Evolutionary conservation across 768 basidiomycete genomes (phyloP).

Genomic region (Postia placenta): DNA sequence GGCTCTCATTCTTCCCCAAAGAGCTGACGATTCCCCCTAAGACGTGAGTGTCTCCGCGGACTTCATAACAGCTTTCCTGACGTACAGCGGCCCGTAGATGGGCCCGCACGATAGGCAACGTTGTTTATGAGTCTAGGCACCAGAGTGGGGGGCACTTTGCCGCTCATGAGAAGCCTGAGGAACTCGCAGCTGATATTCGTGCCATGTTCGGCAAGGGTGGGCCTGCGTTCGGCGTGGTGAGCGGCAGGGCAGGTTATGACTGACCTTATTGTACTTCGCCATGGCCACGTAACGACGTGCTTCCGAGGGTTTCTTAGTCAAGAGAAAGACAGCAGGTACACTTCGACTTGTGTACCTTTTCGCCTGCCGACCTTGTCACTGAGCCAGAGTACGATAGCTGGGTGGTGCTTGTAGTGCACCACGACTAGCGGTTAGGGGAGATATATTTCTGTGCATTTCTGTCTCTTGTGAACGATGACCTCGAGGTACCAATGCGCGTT

Average conservation of each 20-base stretch:
- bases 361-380: too few relatives aligned
- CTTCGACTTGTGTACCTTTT: too few relatives aligned
- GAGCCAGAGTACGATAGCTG: too few relatives aligned
- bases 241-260: constrained; percentile 10
- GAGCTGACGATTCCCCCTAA: constrained; percentile 17
- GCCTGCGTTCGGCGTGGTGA: constrained; percentile 19
- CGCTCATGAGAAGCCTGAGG: constrained; percentile 22
- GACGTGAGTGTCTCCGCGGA: constrained; percentile 11
- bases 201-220: constrained; percentile 25
- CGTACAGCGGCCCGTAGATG: constrained; percentile 9
- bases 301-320: too few relatives aligned
- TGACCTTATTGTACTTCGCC: too few relatives aligned
- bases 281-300: too few relatives aligned
- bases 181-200: constrained; percentile 21
- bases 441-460: too few relatives aligned
- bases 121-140: constrained; percentile 22
- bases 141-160: constrained; percentile 24
- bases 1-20: constrained; percentile 25
- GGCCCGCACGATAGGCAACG: constrained; percentile 17
- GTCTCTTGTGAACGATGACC: too few relatives aligned
- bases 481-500: too few relatives aligned
- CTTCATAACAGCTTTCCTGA: not conserved
- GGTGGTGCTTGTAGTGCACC: too few relatives aligned
- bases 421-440: too few relatives aligned
- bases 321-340: too few relatives aligned